These are phyloP conservation scores for Hydnomerulius pinastri DNA, from an alignment of 768 basidiomycete species.

Conservation along the genomic window DNA sequence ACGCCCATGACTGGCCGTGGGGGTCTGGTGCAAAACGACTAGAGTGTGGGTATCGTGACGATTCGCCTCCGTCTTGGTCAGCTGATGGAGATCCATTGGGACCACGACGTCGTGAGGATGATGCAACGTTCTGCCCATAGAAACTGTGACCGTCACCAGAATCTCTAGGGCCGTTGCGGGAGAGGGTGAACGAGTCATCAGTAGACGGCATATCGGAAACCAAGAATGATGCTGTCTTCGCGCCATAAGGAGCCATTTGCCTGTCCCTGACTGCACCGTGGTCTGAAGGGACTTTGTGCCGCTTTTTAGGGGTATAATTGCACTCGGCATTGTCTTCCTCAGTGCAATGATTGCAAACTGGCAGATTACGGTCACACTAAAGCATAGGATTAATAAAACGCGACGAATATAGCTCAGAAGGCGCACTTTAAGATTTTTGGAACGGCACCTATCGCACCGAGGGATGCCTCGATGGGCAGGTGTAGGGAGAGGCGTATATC, in stretches of 20 bases:
- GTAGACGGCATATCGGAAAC: constrained; percentile 41
- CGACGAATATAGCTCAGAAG: not conserved
- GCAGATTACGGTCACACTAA: constrained; percentile 73
- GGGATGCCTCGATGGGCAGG: constrained; percentile 77
- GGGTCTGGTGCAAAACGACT: constrained; percentile 27
- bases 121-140: constrained; percentile 49
- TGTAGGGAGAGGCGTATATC: constrained; percentile 72
- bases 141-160: constrained; percentile 40
- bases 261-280: constrained; percentile 38
- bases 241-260: constrained; percentile 40
- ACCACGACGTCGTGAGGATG: constrained; percentile 30
- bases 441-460: constrained; percentile 70
- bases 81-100: constrained; percentile 27
- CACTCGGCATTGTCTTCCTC: constrained; percentile 56
- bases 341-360: constrained; percentile 67
- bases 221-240: constrained; percentile 51
- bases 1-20: constrained; percentile 17
- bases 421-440: constrained; percentile 64
- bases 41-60: constrained; percentile 14
- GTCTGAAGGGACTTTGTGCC: constrained; percentile 54
- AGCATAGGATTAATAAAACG: constrained; percentile 6
- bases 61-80: constrained; percentile 16
- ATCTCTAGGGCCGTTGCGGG: constrained; percentile 23
- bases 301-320: constrained; percentile 74
- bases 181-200: constrained; percentile 27